phyloP scores from a whole-genome alignment of 2,329 filamentous ascomycete genomes.

The Fusarium bactridioides region DNA sequence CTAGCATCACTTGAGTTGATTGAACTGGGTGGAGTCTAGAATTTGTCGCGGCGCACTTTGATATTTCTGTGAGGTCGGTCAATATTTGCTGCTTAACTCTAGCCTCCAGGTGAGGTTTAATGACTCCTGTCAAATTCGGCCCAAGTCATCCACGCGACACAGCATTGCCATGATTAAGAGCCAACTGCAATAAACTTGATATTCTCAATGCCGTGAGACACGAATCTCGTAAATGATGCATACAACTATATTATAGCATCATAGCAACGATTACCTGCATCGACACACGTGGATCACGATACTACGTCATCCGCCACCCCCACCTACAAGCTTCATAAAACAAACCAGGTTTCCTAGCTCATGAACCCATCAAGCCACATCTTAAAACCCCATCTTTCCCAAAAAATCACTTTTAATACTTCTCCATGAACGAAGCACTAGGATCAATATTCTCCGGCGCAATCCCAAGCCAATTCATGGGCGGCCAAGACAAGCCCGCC shows the following conservation, averaged over 20 bases:
- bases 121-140: fast-evolving
- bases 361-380: constrained; percentile 16
- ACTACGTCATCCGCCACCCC: constrained; percentile 29
- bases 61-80: fast-evolving
- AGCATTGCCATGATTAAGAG: fast-evolving
- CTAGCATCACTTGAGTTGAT: fast-evolving
- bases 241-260: constrained; percentile 3
- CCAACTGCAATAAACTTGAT: background rate
- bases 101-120: too few relatives aligned
- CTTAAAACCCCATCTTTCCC: background rate
- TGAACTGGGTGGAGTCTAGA: fast-evolving
- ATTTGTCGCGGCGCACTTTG: fast-evolving
- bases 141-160: fast-evolving
- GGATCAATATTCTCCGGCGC: constrained; percentile 17
- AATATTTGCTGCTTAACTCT: too few relatives aligned
- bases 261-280: constrained; percentile 1
- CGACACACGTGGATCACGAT: background rate
- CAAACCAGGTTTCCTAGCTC: constrained; percentile 9
- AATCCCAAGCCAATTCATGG: constrained; percentile 23
- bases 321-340: constrained; percentile 9
- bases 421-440: constrained; percentile 18
- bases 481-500: background rate
- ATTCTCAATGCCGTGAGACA: background rate
- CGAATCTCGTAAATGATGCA: background rate
- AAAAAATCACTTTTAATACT: background rate